Percentiles rank a stretch among this genome's conserved stretches.
Evolutionary conservation across 352 stramenopile species (phyloP).

Genomic region (Pythium sp.): DNA sequence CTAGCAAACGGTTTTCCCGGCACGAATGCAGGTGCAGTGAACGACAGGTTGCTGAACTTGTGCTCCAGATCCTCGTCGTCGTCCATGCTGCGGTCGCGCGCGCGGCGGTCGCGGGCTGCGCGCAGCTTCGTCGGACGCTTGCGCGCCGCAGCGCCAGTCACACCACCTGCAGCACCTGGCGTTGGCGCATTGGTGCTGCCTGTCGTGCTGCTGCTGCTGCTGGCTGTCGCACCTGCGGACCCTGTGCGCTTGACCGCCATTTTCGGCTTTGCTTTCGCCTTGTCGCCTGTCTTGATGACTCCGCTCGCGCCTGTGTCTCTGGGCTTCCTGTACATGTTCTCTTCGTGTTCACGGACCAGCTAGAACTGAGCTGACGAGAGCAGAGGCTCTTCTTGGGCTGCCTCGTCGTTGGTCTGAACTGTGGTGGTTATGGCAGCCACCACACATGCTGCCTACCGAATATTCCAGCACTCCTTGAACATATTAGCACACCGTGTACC

Average conservation of each 20-base stretch:
- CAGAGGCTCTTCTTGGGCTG: background rate
- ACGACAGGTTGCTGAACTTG: slow-evolving; percentile 58
- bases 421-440: background rate
- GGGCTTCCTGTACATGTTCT: slow-evolving; percentile 14
- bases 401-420: too few relatives aligned
- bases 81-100: slow-evolving; percentile 53
- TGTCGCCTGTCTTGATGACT: slow-evolving; percentile 10
- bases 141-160: slow-evolving; percentile 3
- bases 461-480: background rate
- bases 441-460: background rate
- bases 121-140: slow-evolving; percentile 51
- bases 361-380: background rate
- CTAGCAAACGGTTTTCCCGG: slow-evolving; percentile 22
- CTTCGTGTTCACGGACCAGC: background rate
- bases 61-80: slow-evolving; percentile 60
- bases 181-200: background rate
- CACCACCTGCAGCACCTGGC: background rate
- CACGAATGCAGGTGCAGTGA: slow-evolving; percentile 55
- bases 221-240: background rate
- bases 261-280: slow-evolving; percentile 14
- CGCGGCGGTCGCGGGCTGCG: slow-evolving; percentile 52
- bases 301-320: slow-evolving; percentile 1
- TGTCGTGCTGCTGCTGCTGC: background rate
- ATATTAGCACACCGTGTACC: too few relatives aligned
- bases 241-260: slow-evolving; percentile 17